Evolutionary conservation across 2,329 filamentous ascomycete genomes (phyloP), one percentile per base, ranked within the genome.

Genomic region (Pseudogymnoascus sp.): DNA sequence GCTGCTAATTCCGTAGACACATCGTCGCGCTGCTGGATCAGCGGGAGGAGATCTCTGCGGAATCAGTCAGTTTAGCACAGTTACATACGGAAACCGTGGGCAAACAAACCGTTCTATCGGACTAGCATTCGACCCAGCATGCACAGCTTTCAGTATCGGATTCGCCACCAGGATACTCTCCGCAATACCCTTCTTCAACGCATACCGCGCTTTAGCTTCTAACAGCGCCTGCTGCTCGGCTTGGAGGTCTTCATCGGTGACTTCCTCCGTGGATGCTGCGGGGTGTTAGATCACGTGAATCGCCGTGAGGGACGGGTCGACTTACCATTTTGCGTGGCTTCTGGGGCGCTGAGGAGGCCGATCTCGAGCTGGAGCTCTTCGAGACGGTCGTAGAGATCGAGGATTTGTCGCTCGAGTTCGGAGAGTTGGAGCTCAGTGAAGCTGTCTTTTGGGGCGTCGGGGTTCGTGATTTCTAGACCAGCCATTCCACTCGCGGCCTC

Each of bases 101-200:
- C 10, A 11, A 62, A 68, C 74, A 63, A 80, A 90, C 90, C 85
- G 84, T 76, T 95, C 90, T 62, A 87, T 79, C 51, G 84, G 83
- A 1, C 85, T 84, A 16, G 85, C 83, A 65, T 84, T 81, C 11
- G 83, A 83, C 48, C 86, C 86, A 65, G 83, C 79, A 73, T 96
- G 90, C 41, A 93, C 85, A 6, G 91, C 88, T 71, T 90, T 90
- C 64, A 96, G 78, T 43, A 90, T 86, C 6, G 92, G 90, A 70
- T 91, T 88, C 64, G 87, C 86, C 69, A 85, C 85, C 68, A 95
- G 76, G 62, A 90, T 85, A 57, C 82, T 85, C 66, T 89, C 85
- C 21, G 87, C 80, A 21, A 90, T 86, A 66, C 85, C 85, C 73
- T 88, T 88, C 67, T 85, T 85, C 64, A 93, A 79, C 43, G 85